Base-by-base conservation (phyloP, 2,329 filamentous ascomycete genomes). In the Raffaelea albimanens region DNA sequence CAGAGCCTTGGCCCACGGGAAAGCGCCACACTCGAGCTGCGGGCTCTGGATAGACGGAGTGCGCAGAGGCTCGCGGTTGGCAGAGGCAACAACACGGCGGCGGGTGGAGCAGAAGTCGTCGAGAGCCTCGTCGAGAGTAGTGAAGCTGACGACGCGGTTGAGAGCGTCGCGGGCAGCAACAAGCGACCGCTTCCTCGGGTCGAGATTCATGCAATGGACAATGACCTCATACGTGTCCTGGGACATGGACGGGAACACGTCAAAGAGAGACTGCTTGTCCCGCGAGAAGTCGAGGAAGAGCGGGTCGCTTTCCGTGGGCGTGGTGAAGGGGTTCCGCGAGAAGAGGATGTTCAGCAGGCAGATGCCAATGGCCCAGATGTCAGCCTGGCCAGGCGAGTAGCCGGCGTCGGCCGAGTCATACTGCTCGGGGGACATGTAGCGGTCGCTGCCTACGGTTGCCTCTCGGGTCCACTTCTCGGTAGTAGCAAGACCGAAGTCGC, bases 361-460 rank as follows among this genome's bases (percentile, higher is more conserved):
- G 67, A 98, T 91, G 53, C 93, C 93, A 61, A 98, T 86, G 49
- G 93, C 89, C 93, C 93, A 98, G 57, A 96, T 82, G 64, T 98
- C 93, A 45, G 93, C 93, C 68, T 93, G 82, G 41, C 87, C 87
- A 42, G 93, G 90, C 48, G 88, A 91, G 69, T 98, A 98, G 50
- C 93, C 93, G 53, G 78, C 80, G 53, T 83, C 83, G 56, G 83
- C 80, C 46, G 90, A 89, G 63, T 97, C 91, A 59, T 93, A 97
- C 67, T 98, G 93, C 68, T 98, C 93, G 5, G 93, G 93, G 48
- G 93, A 90, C 93, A 98, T 98, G 71, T 98, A 98, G 48, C 93
- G 88, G 63, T 98, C 93, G 63, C 93, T 97, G 55, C 93, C 93
- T 42, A 98, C 93, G 52, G 87, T 93, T 53, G 85, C 83, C 71